Base-by-base conservation (phyloP, 1,284 basidiomycete species). In the Pascua guehoae region DNA sequence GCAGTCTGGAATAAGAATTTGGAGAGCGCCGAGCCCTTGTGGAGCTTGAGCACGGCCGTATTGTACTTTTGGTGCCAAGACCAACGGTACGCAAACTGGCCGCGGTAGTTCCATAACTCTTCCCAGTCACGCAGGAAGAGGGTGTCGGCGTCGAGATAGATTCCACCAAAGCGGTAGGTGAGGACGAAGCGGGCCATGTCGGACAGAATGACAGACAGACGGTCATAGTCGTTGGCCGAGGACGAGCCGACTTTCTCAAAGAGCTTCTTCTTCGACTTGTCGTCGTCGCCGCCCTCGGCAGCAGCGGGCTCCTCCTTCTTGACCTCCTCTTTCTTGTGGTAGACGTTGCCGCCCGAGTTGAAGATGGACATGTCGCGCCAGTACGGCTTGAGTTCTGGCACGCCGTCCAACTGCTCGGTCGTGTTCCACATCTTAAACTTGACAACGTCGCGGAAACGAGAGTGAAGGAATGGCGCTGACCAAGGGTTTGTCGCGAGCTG, bases 401-500 rank as follows among this genome's bases (percentile, higher is more conserved):
- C 81, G 41, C 86, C 85, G 63, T 92, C 90, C 42, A 92, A 79
- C 66, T 91, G 89, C 66, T 91, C 89, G 4, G 89, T 91, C 41
- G 90, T 91, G 71, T 92, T 91, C 89, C 89, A 92, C 68, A 91
- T 81, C 70, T 86, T 88, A 80, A 92, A 92, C 68, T 87, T 84
- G 72, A 92, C 85, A 16, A 88, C 82, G 59, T 89, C 86, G 56
- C 84, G 82, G 79, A 92, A 91, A 52, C 88, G 81, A 17, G 83
- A 83, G 72, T 92, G 87, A 15, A 92, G 78, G 79, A 92, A 89
- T 0, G 90, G 89, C 3, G 88, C 84, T 2, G 87, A 85, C 89
- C 90, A 92, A 0, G 89, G 88, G 70, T 88, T 92, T 8, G 81
- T 80, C 57, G 84, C 83, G 43, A 92, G 81, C 58, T 83, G 79